Conservation (phyloP, 805 yeast species). For the Candida michaelii region DNA sequence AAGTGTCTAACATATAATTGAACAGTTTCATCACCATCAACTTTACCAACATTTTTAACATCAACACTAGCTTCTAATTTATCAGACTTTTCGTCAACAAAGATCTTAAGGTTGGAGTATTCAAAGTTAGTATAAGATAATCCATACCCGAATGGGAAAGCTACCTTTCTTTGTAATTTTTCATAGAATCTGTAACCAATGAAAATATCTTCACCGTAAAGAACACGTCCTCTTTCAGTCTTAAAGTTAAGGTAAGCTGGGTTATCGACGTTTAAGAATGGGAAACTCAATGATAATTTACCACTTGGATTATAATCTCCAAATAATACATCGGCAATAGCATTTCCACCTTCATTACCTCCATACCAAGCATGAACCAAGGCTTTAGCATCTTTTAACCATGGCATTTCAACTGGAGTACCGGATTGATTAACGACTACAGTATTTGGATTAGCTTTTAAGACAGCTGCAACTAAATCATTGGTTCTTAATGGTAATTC, state of each 20-base stretch:
- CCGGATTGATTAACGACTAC: conserved; percentile 36
- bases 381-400: conserved; percentile 24
- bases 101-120: conserved; percentile 36
- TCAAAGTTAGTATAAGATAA: conserved; percentile 56
- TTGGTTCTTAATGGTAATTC: conserved; percentile 24
- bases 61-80: conserved; percentile 33
- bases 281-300: conserved; percentile 26
- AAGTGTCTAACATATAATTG: conserved; percentile 50
- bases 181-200: conserved; percentile 66
- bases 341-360: conserved; percentile 58
- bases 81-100: conserved; percentile 22
- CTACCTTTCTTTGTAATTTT: conserved; percentile 45
- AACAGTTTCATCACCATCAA: conserved; percentile 54
- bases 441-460: conserved; percentile 29
- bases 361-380: conserved; percentile 37
- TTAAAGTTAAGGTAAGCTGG: conserved; percentile 32
- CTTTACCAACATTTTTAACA: conserved; percentile 49
- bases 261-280: conserved; percentile 25
- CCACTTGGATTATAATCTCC: conserved; percentile 63
- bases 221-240: conserved; percentile 31
- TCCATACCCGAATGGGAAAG: conserved; percentile 65
- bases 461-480: conserved; percentile 24
- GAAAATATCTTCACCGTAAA: conserved; percentile 60
- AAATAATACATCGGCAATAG: conserved; percentile 58
- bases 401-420: conserved; percentile 34